Conservation (phyloP, 495 filamentous ascomycete genomes). For the Astrothelium macrocarpum region DNA sequence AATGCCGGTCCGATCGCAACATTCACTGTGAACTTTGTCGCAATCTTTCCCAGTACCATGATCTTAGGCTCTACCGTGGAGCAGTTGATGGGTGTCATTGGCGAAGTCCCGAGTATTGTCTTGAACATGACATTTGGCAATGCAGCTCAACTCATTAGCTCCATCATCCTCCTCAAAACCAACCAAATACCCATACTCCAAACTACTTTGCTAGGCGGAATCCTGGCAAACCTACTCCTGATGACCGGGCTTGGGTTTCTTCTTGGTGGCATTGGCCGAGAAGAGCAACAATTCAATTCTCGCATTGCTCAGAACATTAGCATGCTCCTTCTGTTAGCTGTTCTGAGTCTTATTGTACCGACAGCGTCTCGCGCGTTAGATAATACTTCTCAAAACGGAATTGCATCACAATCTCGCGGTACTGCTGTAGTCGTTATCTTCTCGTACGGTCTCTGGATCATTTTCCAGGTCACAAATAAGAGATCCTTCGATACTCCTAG, state of each 20-base stretch:
- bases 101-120: not conserved
- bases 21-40: not conserved
- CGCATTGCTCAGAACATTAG: slow-evolving; percentile 5
- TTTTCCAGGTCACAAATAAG: not conserved
- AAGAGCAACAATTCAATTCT: slow-evolving; percentile 15
- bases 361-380: not conserved
- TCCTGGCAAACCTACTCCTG: slow-evolving; percentile 18
- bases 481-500: not conserved
- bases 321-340: slow-evolving; percentile 8
- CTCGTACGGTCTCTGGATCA: not conserved
- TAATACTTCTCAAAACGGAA: not conserved
- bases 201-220: slow-evolving; percentile 13
- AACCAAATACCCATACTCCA: slow-evolving; percentile 14
- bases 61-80: not conserved
- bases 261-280: slow-evolving; percentile 13
- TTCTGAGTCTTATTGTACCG: slow-evolving; percentile 8
- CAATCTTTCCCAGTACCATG: not conserved
- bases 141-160: slow-evolving; percentile 17
- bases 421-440: not conserved
- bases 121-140: slow-evolving; percentile 10
- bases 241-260: slow-evolving; percentile 19
- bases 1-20: not conserved
- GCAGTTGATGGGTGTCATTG: not conserved
- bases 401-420: not conserved
- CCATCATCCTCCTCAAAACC: slow-evolving; percentile 14